phyloP scores from a whole-genome alignment of 2,329 filamentous ascomycete genomes.

The Aspergillus flavus region DNA sequence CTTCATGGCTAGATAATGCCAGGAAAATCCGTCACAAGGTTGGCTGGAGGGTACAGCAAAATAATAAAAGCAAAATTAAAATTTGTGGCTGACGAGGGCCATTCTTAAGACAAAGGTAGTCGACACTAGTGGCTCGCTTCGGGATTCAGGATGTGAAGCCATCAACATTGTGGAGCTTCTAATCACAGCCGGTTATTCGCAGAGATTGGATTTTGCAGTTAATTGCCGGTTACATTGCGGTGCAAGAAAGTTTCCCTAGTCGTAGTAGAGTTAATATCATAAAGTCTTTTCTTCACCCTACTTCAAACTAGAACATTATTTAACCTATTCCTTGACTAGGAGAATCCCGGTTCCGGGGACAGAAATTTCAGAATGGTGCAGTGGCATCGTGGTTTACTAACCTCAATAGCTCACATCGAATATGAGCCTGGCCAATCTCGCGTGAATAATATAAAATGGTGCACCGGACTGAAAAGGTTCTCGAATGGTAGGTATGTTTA shows the following conservation, averaged over 20 bases:
- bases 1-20: constrained; percentile 2
- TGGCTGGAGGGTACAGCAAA: neutral
- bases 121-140: neutral
- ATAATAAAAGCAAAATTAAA: neutral
- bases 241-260: neutral
- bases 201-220: neutral
- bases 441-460: neutral
- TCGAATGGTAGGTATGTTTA: neutral
- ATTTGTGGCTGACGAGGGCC: neutral
- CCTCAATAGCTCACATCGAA: neutral
- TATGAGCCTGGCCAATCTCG: neutral
- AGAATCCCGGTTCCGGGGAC: too few relatives aligned
- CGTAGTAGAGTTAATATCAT: too few relatives aligned
- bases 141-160: neutral
- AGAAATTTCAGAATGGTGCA: too few relatives aligned
- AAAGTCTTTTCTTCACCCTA: neutral
- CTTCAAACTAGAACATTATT: too few relatives aligned
- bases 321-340: too few relatives aligned
- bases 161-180: neutral
- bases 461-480: neutral
- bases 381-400: neutral
- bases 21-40: neutral
- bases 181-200: neutral
- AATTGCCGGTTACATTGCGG: neutral
- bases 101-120: neutral